Base-by-base conservation (phyloP, 169 alveolate species). In the Plasmodium ovale region DNA sequence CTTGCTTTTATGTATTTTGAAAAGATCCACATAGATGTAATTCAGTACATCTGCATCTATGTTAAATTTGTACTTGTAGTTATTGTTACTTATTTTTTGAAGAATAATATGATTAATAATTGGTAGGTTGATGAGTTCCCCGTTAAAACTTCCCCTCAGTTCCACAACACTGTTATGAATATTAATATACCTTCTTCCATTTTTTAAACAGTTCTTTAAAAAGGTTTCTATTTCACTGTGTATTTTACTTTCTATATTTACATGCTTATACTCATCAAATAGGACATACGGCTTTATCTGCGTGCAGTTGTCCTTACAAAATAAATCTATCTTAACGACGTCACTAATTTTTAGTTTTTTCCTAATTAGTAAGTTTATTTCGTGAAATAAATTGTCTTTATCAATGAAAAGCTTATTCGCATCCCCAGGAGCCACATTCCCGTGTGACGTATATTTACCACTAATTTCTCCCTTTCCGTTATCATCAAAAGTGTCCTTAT, bases 221-320 rank as follows among this genome's bases (percentile, higher is more conserved):
- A 77, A 77, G 62, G 59, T 77, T 77, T 27, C 31, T 2, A 77
- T 77, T 62, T 77, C 88, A 6, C 59, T 29, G 56, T 64, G 59
- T 27, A 77, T 62, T 77, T 77, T 77, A 60, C 54, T 77, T 64
- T 77, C 88, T 25, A 77, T 77, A 77, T 77, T 77, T 47, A 77
- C 69, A 77, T 77, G 10, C 27, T 77, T 77, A 53, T 77, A 77
- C 31, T 77, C 74, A 51, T 77, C 88, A 77, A 77, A 77, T 60
- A 77, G 21, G 12, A 56, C 44, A 53, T 60, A 77, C 3, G 88
- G 88, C 12, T 77, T 77, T 77, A 77, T 77, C 37, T 77, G 73
- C 47, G 74, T 77, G 54, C 77, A 77, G 42, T 77, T 77, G 70
- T 77, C 88, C 29, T 62, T 77, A 37, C 62, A 64, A 60, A 77